A percentile compares a stretch with the other conserved stretches of the same genome.
These are phyloP conservation scores for Akanthomyces lecanii DNA, from an alignment of 2,329 filamentous ascomycete genomes.

Conservation along the genomic window DNA sequence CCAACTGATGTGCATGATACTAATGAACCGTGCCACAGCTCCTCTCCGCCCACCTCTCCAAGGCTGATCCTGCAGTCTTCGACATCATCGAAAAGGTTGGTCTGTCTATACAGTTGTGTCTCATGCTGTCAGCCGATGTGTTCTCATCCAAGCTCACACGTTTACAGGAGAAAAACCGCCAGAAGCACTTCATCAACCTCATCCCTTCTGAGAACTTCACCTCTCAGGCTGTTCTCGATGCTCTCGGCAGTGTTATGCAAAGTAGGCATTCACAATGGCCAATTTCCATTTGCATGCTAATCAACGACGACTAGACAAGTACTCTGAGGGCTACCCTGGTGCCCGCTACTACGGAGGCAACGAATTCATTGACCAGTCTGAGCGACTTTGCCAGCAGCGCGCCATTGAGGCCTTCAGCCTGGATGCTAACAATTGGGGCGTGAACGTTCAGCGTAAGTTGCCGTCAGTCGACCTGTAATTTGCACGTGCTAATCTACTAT, in stretches of 20 bases:
- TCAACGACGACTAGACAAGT: slow-evolving; percentile 65
- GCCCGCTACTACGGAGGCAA: slow-evolving; percentile 96
- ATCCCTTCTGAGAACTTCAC: slow-evolving; percentile 97
- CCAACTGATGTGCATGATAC: not conserved
- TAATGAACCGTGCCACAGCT: slow-evolving; percentile 49
- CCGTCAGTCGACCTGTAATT: not conserved
- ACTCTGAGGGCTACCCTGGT: slow-evolving; percentile 96
- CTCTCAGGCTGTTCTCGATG: slow-evolving; percentile 86
- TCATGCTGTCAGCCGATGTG: not conserved
- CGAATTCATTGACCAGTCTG: slow-evolving; percentile 88
- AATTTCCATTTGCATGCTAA: slow-evolving; percentile 26
- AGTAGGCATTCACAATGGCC: slow-evolving; percentile 49
- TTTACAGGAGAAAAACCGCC: slow-evolving; percentile 80
- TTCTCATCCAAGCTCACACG: not conserved
- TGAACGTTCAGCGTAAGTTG: slow-evolving; percentile 83
- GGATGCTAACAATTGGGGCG: slow-evolving; percentile 84
- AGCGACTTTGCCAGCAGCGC: slow-evolving; percentile 83
- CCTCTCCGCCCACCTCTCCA: slow-evolving; percentile 71
- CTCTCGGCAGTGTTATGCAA: slow-evolving; percentile 90
- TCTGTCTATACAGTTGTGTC: slow-evolving; percentile 2
- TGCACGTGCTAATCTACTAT: slow-evolving; percentile 1
- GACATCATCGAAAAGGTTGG: slow-evolving; percentile 85
- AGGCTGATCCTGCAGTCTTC: slow-evolving; percentile 82
- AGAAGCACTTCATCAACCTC: slow-evolving; percentile 98
- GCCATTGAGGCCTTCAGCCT: slow-evolving; percentile 84